Percentiles rank a stretch among this genome's conserved stretches.
Evolutionary conservation across 176 grass and related monocot genomes (phyloP).

Genomic region (Juncus effusus): DNA sequence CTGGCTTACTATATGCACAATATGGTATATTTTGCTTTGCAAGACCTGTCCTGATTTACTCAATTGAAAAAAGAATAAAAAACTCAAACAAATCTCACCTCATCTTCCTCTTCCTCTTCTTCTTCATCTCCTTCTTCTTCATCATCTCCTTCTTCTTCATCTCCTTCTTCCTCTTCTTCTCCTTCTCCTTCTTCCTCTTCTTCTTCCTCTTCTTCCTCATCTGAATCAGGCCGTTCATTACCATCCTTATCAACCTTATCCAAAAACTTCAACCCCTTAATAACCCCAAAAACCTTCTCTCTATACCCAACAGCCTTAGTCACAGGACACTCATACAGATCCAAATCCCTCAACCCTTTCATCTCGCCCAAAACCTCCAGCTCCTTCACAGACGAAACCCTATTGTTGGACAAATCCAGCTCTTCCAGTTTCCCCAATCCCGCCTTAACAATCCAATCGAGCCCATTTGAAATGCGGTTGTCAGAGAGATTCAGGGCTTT

Average conservation of each 20-base stretch:
- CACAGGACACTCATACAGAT: constrained; percentile 39
- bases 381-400: constrained; percentile 9
- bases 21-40: no score
- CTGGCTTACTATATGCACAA: no score
- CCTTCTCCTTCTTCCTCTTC: constrained; percentile 15
- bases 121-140: constrained; percentile 15
- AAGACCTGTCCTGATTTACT: no score
- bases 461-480: constrained; percentile 14
- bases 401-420: constrained; percentile 18
- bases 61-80: no score
- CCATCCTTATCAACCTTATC: constrained; percentile 36
- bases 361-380: constrained; percentile 10
- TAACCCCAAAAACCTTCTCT: constrained; percentile 26
- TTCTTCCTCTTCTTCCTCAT: constrained; percentile 32
- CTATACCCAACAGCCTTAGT: constrained; percentile 16
- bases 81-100: constrained; percentile 16
- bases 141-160: constrained; percentile 14
- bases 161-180: constrained; percentile 8
- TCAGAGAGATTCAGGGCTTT: constrained; percentile 20
- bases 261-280: constrained; percentile 25
- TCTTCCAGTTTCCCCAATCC: constrained; percentile 10
- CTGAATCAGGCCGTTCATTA: constrained; percentile 31
- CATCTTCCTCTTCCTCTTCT: constrained; percentile 12
- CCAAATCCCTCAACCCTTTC: constrained; percentile 21
- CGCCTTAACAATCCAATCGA: constrained; percentile 8